Evolutionary conservation across 345 rosid genomes (phyloP).

Genomic region (Salix exigua): DNA sequence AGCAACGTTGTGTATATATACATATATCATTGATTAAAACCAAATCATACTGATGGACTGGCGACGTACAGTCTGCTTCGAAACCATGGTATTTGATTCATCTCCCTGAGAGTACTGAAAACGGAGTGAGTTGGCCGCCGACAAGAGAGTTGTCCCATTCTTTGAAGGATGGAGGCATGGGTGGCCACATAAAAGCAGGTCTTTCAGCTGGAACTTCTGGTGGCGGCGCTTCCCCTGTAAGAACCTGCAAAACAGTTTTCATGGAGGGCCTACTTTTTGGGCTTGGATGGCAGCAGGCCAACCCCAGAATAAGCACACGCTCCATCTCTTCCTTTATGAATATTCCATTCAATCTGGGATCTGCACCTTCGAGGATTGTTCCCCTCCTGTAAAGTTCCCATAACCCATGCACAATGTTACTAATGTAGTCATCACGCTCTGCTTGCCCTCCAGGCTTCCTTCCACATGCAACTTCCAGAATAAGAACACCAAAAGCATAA

Average conservation of each 20-base stretch:
- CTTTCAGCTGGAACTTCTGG: conserved; percentile 54
- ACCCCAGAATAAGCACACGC: conserved; percentile 48
- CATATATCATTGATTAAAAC: neutral
- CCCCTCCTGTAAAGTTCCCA: conserved; percentile 62
- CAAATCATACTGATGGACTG: neutral
- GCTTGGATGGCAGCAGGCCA: conserved; percentile 80
- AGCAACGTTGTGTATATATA: neutral
- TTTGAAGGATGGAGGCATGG: conserved; percentile 52
- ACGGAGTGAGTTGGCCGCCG: conserved; percentile 29
- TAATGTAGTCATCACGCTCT: conserved; percentile 36
- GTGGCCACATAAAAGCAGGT: conserved; percentile 75
- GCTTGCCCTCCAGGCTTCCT: conserved; percentile 40
- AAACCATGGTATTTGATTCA: conserved; percentile 2
- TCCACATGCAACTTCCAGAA: conserved; percentile 60
- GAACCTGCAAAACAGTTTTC: conserved; percentile 61
- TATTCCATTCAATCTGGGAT: conserved; percentile 38
- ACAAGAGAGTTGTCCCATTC: conserved; percentile 34
- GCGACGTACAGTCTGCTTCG: neutral
- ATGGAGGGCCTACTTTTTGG: conserved; percentile 65
- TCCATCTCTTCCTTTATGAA: conserved; percentile 41
- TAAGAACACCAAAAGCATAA: conserved; percentile 61
- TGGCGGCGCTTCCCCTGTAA: conserved; percentile 48
- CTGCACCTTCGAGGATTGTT: conserved; percentile 47
- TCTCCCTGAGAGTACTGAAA: conserved; percentile 45
- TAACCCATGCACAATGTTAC: conserved; percentile 56